Percentiles rank a stretch among this genome's conserved stretches.
Evolutionary conservation across 768 basidiomycete genomes (phyloP).

Genomic region (Leccinum obscurum): DNA sequence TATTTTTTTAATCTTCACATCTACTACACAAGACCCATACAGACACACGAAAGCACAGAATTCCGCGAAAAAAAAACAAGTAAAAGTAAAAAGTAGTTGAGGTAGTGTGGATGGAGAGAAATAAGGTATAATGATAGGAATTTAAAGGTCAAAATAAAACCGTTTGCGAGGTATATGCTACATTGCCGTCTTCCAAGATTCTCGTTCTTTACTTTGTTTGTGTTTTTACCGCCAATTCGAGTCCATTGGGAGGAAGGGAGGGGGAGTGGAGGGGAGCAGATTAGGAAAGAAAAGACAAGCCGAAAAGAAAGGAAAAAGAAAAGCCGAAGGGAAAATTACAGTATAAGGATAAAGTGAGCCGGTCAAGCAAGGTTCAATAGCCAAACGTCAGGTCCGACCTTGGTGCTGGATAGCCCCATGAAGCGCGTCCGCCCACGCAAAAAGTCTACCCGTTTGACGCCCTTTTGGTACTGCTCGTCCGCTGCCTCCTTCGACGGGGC

Average conservation of each 20-base stretch:
- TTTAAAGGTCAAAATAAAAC: constrained; percentile 9
- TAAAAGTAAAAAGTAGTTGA: neutral
- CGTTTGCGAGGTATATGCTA: constrained; percentile 20
- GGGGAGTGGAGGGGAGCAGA: neutral
- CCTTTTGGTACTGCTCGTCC: constrained; percentile 44
- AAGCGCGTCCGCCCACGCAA: constrained; percentile 44
- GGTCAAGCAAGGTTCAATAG: constrained; percentile 29
- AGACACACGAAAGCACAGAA: neutral
- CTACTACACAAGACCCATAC: constrained; percentile 16
- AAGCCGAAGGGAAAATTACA: constrained; percentile 11
- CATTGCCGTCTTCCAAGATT: constrained; percentile 18
- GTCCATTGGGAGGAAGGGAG: neutral
- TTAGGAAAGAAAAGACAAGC: neutral
- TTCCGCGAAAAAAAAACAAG: neutral
- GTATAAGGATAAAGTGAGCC: constrained; percentile 26
- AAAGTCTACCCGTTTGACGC: constrained; percentile 57
- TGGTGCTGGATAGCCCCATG: constrained; percentile 45
- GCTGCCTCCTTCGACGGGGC: constrained; percentile 31
- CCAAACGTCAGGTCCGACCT: constrained; percentile 40
- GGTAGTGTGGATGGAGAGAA: too few species aligned
- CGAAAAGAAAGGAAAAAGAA: constrained; percentile 24
- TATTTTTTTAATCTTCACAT: constrained; percentile 8
- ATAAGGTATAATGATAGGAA: constrained; percentile 29
- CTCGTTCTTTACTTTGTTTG: constrained; percentile 10
- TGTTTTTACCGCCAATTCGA: constrained; percentile 14